Conservation (phyloP, 805 yeast genomes). For the Kodamaea neixiangensis region DNA sequence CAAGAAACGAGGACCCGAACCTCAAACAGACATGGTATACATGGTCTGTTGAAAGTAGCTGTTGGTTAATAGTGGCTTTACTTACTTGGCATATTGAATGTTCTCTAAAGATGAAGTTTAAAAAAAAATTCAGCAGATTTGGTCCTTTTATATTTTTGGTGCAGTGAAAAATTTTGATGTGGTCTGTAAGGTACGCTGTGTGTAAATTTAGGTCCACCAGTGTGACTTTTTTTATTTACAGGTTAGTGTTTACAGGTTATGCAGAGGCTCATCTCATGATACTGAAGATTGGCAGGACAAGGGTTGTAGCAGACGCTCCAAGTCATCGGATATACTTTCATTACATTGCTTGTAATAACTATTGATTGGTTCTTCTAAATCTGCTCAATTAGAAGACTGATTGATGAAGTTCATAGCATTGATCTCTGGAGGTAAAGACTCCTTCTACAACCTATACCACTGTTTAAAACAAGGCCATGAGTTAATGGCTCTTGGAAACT, state of each 20-base stretch:
- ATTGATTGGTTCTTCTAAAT: too few species aligned
- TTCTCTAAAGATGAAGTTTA: slow-evolving; percentile 6
- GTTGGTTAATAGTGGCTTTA: slow-evolving; percentile 21
- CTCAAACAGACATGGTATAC: slow-evolving; percentile 34
- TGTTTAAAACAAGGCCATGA: slow-evolving; percentile 87
- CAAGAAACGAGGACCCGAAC: slow-evolving; percentile 69
- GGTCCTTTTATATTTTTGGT: slow-evolving; percentile 5
- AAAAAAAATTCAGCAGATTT: slow-evolving; percentile 5
- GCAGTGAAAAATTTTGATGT: slow-evolving; percentile 6
- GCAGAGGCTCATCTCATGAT: not conserved
- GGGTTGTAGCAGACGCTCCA: too few species aligned
- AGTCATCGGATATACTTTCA: too few species aligned
- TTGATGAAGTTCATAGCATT: slow-evolving; percentile 88
- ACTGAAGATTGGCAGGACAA: too few species aligned
- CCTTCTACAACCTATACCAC: slow-evolving; percentile 85
- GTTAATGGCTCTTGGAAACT: slow-evolving; percentile 79
- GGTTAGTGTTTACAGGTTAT: not conserved
- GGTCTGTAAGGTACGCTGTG: slow-evolving; percentile 6
- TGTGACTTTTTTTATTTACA: slow-evolving; percentile 6
- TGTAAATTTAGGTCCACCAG: slow-evolving; percentile 4
- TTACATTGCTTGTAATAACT: too few species aligned
- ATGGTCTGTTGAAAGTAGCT: slow-evolving; percentile 11
- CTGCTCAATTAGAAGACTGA: not conserved
- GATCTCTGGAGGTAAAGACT: slow-evolving; percentile 95
- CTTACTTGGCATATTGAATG: slow-evolving; percentile 66